Percentiles rank a stretch among this genome's conserved stretches.
phyloP scores from a whole-genome alignment of 805 yeast genomes.

The Clavispora vitiphila region DNA sequence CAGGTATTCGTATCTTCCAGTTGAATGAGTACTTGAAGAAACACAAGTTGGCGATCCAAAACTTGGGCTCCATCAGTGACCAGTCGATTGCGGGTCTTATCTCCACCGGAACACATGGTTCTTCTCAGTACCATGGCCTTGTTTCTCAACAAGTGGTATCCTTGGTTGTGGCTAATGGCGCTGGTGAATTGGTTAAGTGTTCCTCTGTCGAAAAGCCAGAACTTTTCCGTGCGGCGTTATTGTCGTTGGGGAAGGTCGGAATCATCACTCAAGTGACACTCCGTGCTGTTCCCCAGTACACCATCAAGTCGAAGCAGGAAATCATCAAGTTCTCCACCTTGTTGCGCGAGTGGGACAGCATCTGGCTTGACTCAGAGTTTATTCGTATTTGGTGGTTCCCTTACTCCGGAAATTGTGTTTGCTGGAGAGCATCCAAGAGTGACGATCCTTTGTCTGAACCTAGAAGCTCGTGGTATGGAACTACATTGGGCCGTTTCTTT shows the following conservation, averaged over 20 bases:
- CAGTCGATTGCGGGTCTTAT: slow-evolving; percentile 95
- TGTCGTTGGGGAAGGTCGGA: slow-evolving; percentile 90
- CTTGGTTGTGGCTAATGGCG: slow-evolving; percentile 67
- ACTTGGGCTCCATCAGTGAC: slow-evolving; percentile 88
- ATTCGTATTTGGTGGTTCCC: slow-evolving; percentile 98
- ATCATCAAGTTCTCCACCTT: slow-evolving; percentile 73
- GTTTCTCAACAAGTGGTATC: slow-evolving; percentile 84
- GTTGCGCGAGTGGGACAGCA: slow-evolving; percentile 63
- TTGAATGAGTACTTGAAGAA: slow-evolving; percentile 61
- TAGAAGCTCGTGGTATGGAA: slow-evolving; percentile 80
- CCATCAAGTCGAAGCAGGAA: slow-evolving; percentile 75
- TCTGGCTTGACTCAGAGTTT: slow-evolving; percentile 89
- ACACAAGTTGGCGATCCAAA: slow-evolving; percentile 76
- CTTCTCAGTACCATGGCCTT: slow-evolving; percentile 87
- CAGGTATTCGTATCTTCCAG: slow-evolving; percentile 78
- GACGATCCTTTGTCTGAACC: slow-evolving; percentile 58
- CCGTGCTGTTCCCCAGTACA: slow-evolving; percentile 79
- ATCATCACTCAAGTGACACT: slow-evolving; percentile 80
- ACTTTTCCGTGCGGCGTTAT: slow-evolving; percentile 73
- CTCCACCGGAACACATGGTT: slow-evolving; percentile 95
- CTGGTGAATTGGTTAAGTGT: slow-evolving; percentile 66
- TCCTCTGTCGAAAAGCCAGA: slow-evolving; percentile 59
- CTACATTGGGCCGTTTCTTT: slow-evolving; percentile 67
- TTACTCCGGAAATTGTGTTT: slow-evolving; percentile 74
- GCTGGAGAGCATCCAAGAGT: slow-evolving; percentile 87